Evolutionary conservation across 225 moss, liverwort and hornwort genomes (phyloP).

Genomic region (Climacium dendroides): DNA sequence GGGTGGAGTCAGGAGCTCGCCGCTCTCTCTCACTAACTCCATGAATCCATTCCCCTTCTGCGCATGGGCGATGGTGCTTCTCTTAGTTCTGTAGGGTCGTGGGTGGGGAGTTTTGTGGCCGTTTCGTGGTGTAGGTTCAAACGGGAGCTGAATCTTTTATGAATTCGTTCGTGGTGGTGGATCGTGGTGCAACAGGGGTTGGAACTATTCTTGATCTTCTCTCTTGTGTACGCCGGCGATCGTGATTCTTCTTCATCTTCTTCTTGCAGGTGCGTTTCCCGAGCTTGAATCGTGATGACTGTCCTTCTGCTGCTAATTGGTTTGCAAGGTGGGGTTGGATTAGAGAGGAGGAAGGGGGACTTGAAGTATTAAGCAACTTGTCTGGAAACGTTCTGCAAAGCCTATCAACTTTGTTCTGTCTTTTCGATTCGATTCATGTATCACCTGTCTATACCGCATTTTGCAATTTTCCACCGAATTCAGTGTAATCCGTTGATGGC

Average conservation of each 20-base stretch:
- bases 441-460: not conserved
- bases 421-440: not conserved
- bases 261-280: not conserved
- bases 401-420: not conserved
- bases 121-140: not conserved
- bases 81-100: not conserved
- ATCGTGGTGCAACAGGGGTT: not conserved
- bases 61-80: not conserved
- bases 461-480: not conserved
- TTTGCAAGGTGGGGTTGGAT: not conserved
- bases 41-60: not conserved
- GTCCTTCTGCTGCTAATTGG: not conserved
- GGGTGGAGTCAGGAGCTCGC: not conserved
- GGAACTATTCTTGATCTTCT: not conserved
- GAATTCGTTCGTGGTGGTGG: not conserved
- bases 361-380: not conserved
- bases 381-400: not conserved
- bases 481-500: not conserved
- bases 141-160: not conserved
- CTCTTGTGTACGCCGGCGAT: not conserved
- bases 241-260: not conserved
- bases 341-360: not conserved
- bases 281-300: not conserved
- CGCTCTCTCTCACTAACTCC: not conserved
- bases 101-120: not conserved